Base-by-base conservation (phyloP, 2,329 filamentous ascomycete species). In the Arthroderma uncinatum region DNA sequence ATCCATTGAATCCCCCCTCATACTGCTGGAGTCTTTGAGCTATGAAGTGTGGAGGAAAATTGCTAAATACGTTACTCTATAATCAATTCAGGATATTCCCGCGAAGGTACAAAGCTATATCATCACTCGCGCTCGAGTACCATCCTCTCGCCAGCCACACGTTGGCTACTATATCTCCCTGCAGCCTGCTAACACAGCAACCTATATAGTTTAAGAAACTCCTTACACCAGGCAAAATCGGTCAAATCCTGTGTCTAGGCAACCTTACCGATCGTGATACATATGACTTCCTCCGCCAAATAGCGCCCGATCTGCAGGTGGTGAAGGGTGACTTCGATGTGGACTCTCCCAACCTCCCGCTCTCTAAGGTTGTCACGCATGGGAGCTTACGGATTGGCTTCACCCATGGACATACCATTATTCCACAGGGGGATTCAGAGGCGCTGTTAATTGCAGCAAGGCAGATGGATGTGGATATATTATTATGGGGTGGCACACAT, bases 221-320 rank as follows among this genome's bases (percentile, higher is more conserved):
- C 65, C 84, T 91, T 65, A 85, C 86, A 1, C 87, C 87, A 10
- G 87, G 87, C 64, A 91, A 91, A 75, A 91, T 91, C 66, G 84
- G 85, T 61, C 87, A 91, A 73, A 88, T 86, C 56, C 80, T 90
- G 63, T 91, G 86, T 72, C 79, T 89, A 39, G 86, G 87, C 65
- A 90, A 90, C 75, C 79, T 90, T 44, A 90, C 86, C 63, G 86
- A 90, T 75, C 84, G 85, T 70, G 79, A 82, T 62, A 89, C 86
- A 50, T 91, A 89, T 78, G 86, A 90, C 70, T 87, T 89, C 76
- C 82, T 89, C 58, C 84, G 86, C 63, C 81, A 82, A 66, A 82
- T 89, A 67, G 82, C 86, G 34, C 86, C 87, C 3, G 83, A 86
- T 65, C 76, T 86, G 40, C 84, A 86, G 64, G 80, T 86, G 64